Percentiles rank a stretch among this genome's conserved stretches.
Conservation (phyloP, 2,329 filamentous ascomycete genomes). For the Aspergillus vadensis region DNA sequence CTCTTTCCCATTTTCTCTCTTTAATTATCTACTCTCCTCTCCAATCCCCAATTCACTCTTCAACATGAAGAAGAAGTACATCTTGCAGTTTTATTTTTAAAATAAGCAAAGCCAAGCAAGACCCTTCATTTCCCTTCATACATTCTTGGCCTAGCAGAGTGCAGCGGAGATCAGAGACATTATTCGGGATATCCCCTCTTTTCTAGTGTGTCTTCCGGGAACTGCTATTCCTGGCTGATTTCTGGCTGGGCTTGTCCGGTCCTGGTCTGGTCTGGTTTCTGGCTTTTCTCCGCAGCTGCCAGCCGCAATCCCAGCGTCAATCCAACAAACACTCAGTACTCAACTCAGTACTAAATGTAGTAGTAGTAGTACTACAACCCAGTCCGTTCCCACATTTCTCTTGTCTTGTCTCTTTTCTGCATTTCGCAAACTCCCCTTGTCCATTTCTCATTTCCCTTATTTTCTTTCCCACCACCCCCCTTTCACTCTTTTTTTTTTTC, state of each 20-base stretch:
- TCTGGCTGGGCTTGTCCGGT: conserved; percentile 18
- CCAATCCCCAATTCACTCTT: too few relatives aligned
- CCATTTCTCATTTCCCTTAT: conserved; percentile 7
- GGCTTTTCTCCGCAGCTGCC: conserved; percentile 27
- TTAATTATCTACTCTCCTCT: too few relatives aligned
- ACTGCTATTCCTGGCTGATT: neutral
- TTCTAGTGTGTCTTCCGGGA: neutral
- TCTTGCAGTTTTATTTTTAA: too few relatives aligned
- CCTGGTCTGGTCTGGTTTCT: conserved; percentile 17
- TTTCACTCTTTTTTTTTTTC: conserved; percentile 1
- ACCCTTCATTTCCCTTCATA: neutral
- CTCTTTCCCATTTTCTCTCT: too few relatives aligned
- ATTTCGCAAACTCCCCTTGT: neutral
- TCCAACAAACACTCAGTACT: conserved; percentile 6
- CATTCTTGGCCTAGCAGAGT: neutral
- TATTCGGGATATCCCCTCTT: neutral
- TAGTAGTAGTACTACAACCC: neutral
- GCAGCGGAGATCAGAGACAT: neutral
- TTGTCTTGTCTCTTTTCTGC: neutral
- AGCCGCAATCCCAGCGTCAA: conserved; percentile 15
- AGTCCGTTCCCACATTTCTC: conserved; percentile 3
- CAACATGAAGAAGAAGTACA: too few relatives aligned
- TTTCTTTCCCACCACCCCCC: conserved; percentile 10
- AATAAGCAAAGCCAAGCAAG: too few relatives aligned
- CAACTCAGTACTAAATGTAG: neutral